Percentiles rank a stretch among this genome's conserved stretches.
phyloP scores from a whole-genome alignment of 768 basidiomycete species.

The Tricholoma hemisulphureum region DNA sequence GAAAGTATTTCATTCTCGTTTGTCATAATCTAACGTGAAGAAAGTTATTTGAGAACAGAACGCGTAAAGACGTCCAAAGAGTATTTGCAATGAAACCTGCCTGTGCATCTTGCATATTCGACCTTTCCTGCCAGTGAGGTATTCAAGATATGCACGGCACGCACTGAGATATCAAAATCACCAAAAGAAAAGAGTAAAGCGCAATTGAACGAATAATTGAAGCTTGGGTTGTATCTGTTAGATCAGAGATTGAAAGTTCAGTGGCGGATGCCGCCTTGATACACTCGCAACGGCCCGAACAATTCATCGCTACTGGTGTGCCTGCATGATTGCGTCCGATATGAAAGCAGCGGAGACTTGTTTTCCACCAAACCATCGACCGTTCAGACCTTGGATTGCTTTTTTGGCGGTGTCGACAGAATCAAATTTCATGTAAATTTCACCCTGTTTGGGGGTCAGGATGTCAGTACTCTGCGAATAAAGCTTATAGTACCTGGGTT shows the following conservation, averaged over 20 bases:
- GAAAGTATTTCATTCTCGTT: conserved; percentile 29
- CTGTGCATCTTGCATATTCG: conserved; percentile 30
- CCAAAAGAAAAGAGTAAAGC: conserved; percentile 30
- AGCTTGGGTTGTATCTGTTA: conserved; percentile 29
- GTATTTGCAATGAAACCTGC: conserved; percentile 39
- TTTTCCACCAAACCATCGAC: conserved; percentile 95
- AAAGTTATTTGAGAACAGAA: conserved; percentile 33
- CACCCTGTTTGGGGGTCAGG: conserved; percentile 61
- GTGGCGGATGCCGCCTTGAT: conserved; percentile 19
- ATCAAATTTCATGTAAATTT: conserved; percentile 94
- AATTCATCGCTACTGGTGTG: conserved; percentile 60
- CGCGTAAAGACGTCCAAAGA: conserved; percentile 24
- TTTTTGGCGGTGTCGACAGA: conserved; percentile 75
- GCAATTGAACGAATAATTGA: conserved; percentile 32
- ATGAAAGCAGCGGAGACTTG: conserved; percentile 86
- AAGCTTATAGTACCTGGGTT: conserved; percentile 60
- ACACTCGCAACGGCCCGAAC: conserved; percentile 11
- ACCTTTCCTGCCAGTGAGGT: conserved; percentile 16
- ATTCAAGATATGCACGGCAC: conserved; percentile 30
- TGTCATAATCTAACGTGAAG: conserved; percentile 36
- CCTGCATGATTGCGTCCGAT: conserved; percentile 91
- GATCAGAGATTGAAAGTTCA: conserved; percentile 33
- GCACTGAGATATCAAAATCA: conserved; percentile 27
- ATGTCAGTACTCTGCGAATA: conserved; percentile 4
- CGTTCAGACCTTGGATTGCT: conserved; percentile 87